Base-by-base conservation (phyloP, 2,329 filamentous ascomycete species). In the Fusarium armeniacum region DNA sequence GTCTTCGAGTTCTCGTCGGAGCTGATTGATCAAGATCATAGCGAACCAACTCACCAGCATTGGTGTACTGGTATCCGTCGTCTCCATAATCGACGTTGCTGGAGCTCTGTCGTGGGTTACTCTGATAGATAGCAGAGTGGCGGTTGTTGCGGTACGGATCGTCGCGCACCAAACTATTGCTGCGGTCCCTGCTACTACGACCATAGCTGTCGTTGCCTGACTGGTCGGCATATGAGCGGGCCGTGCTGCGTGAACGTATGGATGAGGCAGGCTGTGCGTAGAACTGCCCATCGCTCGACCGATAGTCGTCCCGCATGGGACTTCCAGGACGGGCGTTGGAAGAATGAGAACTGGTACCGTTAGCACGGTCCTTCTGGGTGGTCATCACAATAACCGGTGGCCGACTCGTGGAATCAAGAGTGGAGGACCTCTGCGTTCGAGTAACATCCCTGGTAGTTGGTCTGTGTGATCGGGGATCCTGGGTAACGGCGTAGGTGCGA, bases 11-110 rank as follows among this genome's bases (percentile, higher is more conserved):
- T 52, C 78, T 78, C 33, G 81, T 76, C 6, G 81, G 80, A 30
- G 79, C 80, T 32, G 83, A 79, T 60, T 89, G 83, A 60, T 87
- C 85, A 30, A 90, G 78, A 74, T 90, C 89, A 70, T 90, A 90
- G 52, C 85, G 82, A 36, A 86, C 87, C 52, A 91, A 76, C 56
- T 90, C 88, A 66, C 86, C 84, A 16, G 87, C 87, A 62, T 87
- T 89, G 11, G 88, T 90, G 72, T 90, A 90, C 71, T 89, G 86
- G 71, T 87, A 90, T 11, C 85, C 87, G 47, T 89, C 85, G 32
- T 87, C 85, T 15, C 85, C 86, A 66, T 87, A 88, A 67, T 87
- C 85, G 45, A 85, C 79, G 11, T 81, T 77, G 59, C 80, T 78
- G 16, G 79, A 79, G 62, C 80, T 78, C 60, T 83, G 83, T 46